Percentiles rank a stretch among this genome's conserved stretches.
These are phyloP conservation scores for Phytophthora podocarpi DNA, from an alignment of 352 stramenopile species.

Conservation along the genomic window DNA sequence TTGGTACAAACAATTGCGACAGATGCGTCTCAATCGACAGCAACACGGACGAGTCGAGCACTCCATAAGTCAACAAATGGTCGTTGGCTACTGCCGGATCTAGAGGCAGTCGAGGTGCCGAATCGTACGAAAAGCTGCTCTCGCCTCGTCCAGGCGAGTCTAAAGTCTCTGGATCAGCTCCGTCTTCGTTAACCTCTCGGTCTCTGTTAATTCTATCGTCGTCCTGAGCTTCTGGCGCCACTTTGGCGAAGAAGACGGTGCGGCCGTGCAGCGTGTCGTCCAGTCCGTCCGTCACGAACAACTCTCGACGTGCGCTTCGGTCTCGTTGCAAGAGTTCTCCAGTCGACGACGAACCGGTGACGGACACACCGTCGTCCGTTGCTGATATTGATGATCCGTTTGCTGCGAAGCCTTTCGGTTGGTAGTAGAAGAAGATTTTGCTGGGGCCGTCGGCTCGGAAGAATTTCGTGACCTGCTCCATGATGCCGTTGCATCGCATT, in stretches of 20 bases:
- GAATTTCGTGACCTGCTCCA: slow-evolving; percentile 76
- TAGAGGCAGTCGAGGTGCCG: slow-evolving; percentile 29
- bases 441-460: slow-evolving; percentile 68
- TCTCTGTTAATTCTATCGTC: not conserved
- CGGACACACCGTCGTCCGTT: not conserved
- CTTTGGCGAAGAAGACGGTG: slow-evolving; percentile 81
- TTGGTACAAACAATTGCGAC: slow-evolving; percentile 72
- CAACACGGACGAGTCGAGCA: slow-evolving; percentile 73
- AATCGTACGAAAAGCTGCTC: slow-evolving; percentile 20
- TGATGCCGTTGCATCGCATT: slow-evolving; percentile 79
- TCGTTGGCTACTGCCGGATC: slow-evolving; percentile 75
- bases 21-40: slow-evolving; percentile 75
- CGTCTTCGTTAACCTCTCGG: not conserved
- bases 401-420: slow-evolving; percentile 33
- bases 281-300: slow-evolving; percentile 87
- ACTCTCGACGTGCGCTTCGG: slow-evolving; percentile 41
- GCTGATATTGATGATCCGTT: too few relatives aligned
- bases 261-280: slow-evolving; percentile 67
- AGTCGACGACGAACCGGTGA: slow-evolving; percentile 8
- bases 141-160: slow-evolving; percentile 4
- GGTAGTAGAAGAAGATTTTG: slow-evolving; percentile 87
- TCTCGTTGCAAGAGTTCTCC: slow-evolving; percentile 10
- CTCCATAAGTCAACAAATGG: slow-evolving; percentile 68
- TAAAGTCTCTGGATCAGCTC: slow-evolving; percentile 30
- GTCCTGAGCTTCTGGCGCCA: slow-evolving; percentile 28